Percentiles rank a stretch among this genome's conserved stretches.
Evolutionary conservation across 148 eudicot genomes (phyloP).

Genomic region (Dysphania ambrosioides): DNA sequence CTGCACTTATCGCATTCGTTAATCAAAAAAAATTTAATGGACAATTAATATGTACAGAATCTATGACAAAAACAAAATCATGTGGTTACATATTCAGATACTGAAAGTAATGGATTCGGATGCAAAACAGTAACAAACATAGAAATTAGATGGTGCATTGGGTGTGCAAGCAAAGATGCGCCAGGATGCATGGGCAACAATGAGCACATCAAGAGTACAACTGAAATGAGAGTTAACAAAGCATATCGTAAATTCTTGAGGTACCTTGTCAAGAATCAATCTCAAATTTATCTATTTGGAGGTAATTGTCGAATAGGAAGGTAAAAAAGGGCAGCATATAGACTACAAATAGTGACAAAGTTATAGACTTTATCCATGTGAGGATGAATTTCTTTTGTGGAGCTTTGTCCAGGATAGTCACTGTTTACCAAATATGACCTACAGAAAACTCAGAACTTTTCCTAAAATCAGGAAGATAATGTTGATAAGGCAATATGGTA

Average conservation of each 20-base stretch:
- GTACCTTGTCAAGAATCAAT: not conserved
- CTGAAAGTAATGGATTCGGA: not conserved
- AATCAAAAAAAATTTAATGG: not conserved
- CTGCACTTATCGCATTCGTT: conserved; percentile 30
- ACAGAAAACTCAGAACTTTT: not conserved
- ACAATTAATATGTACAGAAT: not conserved
- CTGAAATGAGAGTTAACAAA: not conserved
- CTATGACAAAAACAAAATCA: not conserved
- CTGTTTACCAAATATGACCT: not conserved
- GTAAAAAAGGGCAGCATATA: not conserved
- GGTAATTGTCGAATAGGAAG: not conserved
- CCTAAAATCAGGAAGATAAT: not conserved
- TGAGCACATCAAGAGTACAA: not conserved
- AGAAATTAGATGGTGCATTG: not conserved
- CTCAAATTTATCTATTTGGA: not conserved
- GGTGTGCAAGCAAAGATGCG: not conserved
- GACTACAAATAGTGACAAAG: not conserved
- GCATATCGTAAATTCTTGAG: not conserved
- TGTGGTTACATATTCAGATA: too few relatives aligned
- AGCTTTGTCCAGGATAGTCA: not conserved
- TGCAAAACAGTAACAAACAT: not conserved
- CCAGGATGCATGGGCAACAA: too few relatives aligned
- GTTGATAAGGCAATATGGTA: not conserved
- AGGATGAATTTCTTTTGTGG: not conserved
- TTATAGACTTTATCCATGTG: not conserved